Evolutionary conservation across 2,329 filamentous ascomycete genomes (phyloP), one percentile per base, ranked within the genome.

Genomic region (Penicillium sp.): DNA sequence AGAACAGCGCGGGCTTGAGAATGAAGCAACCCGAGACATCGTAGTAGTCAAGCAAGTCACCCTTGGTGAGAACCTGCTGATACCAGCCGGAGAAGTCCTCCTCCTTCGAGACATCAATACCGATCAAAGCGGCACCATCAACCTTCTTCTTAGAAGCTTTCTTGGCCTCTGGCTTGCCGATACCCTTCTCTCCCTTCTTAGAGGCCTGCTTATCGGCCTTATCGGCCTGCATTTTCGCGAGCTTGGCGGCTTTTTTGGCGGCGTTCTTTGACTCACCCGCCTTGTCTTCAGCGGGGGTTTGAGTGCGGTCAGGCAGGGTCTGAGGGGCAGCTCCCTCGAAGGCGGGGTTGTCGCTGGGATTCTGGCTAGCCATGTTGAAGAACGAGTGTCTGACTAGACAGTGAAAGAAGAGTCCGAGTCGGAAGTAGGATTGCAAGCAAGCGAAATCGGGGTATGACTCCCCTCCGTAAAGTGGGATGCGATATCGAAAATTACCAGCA

Each of bases 1-100:
- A 80, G 72, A 83, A 87, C 18, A 84, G 86, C 56, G 82, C 79
- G 47, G 86, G 85, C 77, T 90, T 92, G 73, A 96, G 83, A 72
- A 97, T 94, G 76, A 96, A 97, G 79, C 95, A 97, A 46, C 92
- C 90, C n/a, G 92, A 90, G 59, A 97, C 93, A 77, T 96, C 89
- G 70, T 97, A 97, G 83, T 97, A 99, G 70, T 96, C 92, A 67
- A 97, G 87, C 88, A 99, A 90, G 73, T 97, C 91, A 66, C 91
- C 90, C 83, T 99, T 99, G 70, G 92, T 86, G 54, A 99, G 88
- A 58, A 97, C 90, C 77, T 99, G 93, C 77, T 96, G 91, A 77
- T 99, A 99, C 94, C 94, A 99, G 75, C 87, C 86, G 48, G 90
- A 82, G 72, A 99, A 94, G 77, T 97, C 91, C 46, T 89, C 87